Evolutionary conservation across 148 eudicot genomes (phyloP).

Genomic region (Cornus suecica): DNA sequence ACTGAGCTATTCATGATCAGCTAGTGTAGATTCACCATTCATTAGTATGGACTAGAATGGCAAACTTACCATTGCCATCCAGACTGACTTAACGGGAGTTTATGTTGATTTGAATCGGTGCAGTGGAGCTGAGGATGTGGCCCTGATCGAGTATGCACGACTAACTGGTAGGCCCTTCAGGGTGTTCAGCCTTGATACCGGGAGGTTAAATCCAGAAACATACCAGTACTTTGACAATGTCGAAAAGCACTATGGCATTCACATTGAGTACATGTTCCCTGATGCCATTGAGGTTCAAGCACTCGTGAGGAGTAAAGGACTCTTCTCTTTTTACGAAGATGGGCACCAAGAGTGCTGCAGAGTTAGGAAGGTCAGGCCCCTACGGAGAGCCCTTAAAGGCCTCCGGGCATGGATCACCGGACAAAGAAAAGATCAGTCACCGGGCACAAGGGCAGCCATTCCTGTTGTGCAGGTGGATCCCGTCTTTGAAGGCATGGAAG

Average conservation of each 20-base stretch:
- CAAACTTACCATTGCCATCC: too few species aligned
- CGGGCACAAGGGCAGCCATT: conserved; percentile 15
- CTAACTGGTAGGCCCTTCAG: conserved; percentile 14
- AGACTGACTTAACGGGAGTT: neutral
- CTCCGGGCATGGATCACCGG: conserved; percentile 20
- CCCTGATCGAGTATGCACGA: conserved; percentile 16
- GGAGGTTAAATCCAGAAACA: conserved; percentile 12
- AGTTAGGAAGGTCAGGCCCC: conserved; percentile 15
- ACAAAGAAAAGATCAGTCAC: conserved; percentile 21
- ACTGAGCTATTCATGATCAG: neutral
- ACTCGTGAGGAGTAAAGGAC: neutral
- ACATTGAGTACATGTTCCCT: neutral
- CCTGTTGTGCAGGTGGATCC: conserved; percentile 18
- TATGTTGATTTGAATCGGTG: neutral
- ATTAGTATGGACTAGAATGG: neutral
- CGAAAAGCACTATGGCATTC: conserved; percentile 5
- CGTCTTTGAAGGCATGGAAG: conserved; percentile 11
- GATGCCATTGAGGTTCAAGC: neutral
- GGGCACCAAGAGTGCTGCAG: conserved; percentile 10
- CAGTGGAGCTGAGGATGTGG: conserved; percentile 24
- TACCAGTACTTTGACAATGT: neutral
- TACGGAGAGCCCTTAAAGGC: conserved; percentile 9
- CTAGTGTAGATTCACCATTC: neutral
- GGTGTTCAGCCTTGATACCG: conserved; percentile 21
- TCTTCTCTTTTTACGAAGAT: conserved; percentile 1